Percentiles rank a stretch among this genome's conserved stretches.
phyloP scores from a whole-genome alignment of 164 flowering plant species.

The Vitis riparia region DNA sequence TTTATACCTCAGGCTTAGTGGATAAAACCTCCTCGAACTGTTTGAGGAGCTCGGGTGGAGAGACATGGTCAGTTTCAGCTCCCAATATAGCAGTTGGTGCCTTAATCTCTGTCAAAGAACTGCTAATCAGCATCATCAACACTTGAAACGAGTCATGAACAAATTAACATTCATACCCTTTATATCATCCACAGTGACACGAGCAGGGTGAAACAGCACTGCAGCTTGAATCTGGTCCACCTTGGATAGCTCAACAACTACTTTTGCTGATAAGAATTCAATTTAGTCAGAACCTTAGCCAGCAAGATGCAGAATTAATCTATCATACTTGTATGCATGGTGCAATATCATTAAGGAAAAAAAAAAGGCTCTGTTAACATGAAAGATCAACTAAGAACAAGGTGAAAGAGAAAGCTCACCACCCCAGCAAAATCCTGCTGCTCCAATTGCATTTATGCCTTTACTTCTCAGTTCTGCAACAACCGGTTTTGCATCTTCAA shows the following conservation, averaged over 20 bases:
- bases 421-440: constrained; percentile 58
- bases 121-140: too few relatives aligned
- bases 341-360: too few relatives aligned
- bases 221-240: constrained; percentile 54
- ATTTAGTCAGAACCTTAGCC: not conserved
- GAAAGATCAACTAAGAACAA: too few relatives aligned
- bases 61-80: constrained; percentile 15
- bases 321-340: too few relatives aligned
- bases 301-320: not conserved
- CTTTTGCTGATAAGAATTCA: constrained; percentile 46
- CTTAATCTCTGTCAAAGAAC: constrained; percentile 1
- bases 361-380: not conserved
- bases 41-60: constrained; percentile 21
- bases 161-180: constrained; percentile 35
- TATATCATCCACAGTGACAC: constrained; percentile 65
- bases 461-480: constrained; percentile 31
- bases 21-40: constrained; percentile 16
- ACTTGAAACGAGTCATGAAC: too few relatives aligned
- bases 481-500: constrained; percentile 42
- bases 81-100: constrained; percentile 21
- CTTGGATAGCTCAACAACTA: constrained; percentile 62
- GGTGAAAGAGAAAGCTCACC: constrained; percentile 24
- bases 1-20: constrained; percentile 13
- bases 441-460: constrained; percentile 39
- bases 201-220: constrained; percentile 63